Evolutionary conservation across 1,284 basidiomycete genomes (phyloP).

Genomic region (Ustilago cynodontis): DNA sequence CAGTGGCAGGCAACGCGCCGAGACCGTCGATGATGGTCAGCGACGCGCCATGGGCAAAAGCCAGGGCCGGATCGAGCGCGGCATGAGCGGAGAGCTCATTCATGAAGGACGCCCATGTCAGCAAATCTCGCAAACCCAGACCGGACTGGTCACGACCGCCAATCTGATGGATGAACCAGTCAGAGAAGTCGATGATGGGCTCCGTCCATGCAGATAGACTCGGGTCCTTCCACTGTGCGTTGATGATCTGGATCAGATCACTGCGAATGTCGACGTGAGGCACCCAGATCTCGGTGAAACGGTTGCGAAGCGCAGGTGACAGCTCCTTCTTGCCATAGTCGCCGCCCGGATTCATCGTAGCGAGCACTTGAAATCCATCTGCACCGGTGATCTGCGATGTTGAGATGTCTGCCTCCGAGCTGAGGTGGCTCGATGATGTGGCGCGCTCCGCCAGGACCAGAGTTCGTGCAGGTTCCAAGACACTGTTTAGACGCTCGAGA

Average conservation of each 20-base stretch:
- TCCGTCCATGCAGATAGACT: slow-evolving; percentile 76
- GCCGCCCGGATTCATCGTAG: slow-evolving; percentile 99
- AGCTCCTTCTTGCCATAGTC: slow-evolving; percentile 99
- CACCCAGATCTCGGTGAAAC: slow-evolving; percentile 99
- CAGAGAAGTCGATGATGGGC: slow-evolving; percentile 81
- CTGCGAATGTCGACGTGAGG: slow-evolving; percentile 82
- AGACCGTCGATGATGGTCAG: slow-evolving; percentile 71
- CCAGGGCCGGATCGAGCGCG: slow-evolving; percentile 50
- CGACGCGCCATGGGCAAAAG: slow-evolving; percentile 71
- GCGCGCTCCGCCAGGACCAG: slow-evolving; percentile 94
- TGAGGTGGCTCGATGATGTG: slow-evolving; percentile 72
- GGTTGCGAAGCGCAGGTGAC: slow-evolving; percentile 94
- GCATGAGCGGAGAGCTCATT: slow-evolving; percentile 75
- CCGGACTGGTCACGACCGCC: slow-evolving; percentile 75
- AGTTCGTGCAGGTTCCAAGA: slow-evolving; percentile 88
- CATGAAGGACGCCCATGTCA: slow-evolving; percentile 92
- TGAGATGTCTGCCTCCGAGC: slow-evolving; percentile 67
- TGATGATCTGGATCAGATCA: slow-evolving; percentile 85
- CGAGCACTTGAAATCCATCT: slow-evolving; percentile 84
- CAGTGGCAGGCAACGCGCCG: slow-evolving; percentile 66
- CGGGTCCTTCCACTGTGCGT: slow-evolving; percentile 78
- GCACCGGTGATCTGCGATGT: slow-evolving; percentile 52
- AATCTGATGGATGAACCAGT: slow-evolving; percentile 81
- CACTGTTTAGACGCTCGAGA: slow-evolving; percentile 95
- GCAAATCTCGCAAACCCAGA: slow-evolving; percentile 81